phyloP scores from a whole-genome alignment of 345 rosid species.

The Theobroma cacao region DNA sequence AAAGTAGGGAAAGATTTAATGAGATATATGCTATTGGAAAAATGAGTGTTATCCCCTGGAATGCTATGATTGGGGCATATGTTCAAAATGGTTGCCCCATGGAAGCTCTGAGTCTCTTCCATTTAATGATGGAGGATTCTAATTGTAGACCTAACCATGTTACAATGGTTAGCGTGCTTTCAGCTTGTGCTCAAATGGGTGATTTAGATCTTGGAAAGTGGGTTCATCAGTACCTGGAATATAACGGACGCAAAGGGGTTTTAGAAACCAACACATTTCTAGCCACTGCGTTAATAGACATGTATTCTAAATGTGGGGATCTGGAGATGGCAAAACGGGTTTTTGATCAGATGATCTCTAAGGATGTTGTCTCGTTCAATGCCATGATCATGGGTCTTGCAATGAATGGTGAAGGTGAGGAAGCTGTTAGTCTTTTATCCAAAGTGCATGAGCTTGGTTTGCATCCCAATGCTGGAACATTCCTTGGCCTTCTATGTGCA shows the following conservation, averaged over 20 bases:
- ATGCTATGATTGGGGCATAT: slow-evolving; percentile 39
- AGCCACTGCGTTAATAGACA: slow-evolving; percentile 43
- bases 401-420: slow-evolving; percentile 33
- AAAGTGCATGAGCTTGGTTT: slow-evolving; percentile 25
- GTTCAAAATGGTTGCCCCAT: slow-evolving; percentile 36
- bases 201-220: slow-evolving; percentile 39
- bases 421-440: slow-evolving; percentile 33
- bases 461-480: slow-evolving; percentile 37
- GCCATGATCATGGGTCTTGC: slow-evolving; percentile 53
- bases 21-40: slow-evolving; percentile 19
- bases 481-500: slow-evolving; percentile 39
- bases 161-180: slow-evolving; percentile 44
- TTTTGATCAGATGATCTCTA: slow-evolving; percentile 26
- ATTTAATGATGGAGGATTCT: slow-evolving; percentile 24
- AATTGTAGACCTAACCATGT: slow-evolving; percentile 38
- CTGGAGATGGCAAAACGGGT: slow-evolving; percentile 34
- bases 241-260: slow-evolving; percentile 24
- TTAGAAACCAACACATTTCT: slow-evolving; percentile 34
- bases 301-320: slow-evolving; percentile 46
- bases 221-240: slow-evolving; percentile 33
- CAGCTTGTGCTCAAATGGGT: slow-evolving; percentile 49
- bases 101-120: slow-evolving; percentile 36
- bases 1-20: slow-evolving; percentile 36
- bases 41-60: slow-evolving; percentile 41
- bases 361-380: slow-evolving; percentile 41